These are phyloP conservation scores for Sphenostylis stenocarpa DNA, from an alignment of 306 rosid genomes.

Conservation along the genomic window DNA sequence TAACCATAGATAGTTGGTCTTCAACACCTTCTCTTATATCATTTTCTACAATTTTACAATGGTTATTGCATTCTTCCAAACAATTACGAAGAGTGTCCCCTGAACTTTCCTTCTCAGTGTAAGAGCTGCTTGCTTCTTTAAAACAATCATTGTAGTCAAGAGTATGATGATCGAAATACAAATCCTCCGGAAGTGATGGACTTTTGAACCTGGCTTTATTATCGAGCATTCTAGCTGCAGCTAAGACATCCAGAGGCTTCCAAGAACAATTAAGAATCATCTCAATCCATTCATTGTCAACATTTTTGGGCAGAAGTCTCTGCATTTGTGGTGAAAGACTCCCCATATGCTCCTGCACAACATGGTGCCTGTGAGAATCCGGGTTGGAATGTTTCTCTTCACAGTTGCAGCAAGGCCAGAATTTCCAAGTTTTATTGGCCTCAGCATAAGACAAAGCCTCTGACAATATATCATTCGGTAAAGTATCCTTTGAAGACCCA, in stretches of 20 bases:
- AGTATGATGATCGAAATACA: constrained; percentile 38
- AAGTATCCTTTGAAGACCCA: constrained; percentile 66
- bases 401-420: constrained; percentile 86
- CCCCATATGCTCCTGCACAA: constrained; percentile 80
- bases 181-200: constrained; percentile 50
- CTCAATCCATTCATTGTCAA: constrained; percentile 77
- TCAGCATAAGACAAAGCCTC: constrained; percentile 75
- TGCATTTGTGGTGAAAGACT: constrained; percentile 74
- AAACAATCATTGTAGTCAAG: constrained; percentile 54
- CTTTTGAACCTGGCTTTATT: constrained; percentile 46
- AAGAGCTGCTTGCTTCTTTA: constrained; percentile 59
- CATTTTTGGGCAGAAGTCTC: constrained; percentile 72
- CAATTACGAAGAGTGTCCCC: constrained; percentile 38
- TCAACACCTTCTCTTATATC: constrained; percentile 48
- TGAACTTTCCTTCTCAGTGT: constrained; percentile 44
- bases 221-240: constrained; percentile 71
- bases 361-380: constrained; percentile 75
- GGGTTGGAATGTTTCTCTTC: constrained; percentile 53
- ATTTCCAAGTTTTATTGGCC: constrained; percentile 73
- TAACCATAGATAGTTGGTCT: constrained; percentile 36
- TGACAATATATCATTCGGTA: constrained; percentile 54
- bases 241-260: constrained; percentile 80
- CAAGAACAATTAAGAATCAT: constrained; percentile 82
- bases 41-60: constrained; percentile 40
- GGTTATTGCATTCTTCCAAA: constrained; percentile 39